These are phyloP conservation scores for Peterozyma xylosa DNA, from an alignment of 805 yeast genomes.

Conservation along the genomic window DNA sequence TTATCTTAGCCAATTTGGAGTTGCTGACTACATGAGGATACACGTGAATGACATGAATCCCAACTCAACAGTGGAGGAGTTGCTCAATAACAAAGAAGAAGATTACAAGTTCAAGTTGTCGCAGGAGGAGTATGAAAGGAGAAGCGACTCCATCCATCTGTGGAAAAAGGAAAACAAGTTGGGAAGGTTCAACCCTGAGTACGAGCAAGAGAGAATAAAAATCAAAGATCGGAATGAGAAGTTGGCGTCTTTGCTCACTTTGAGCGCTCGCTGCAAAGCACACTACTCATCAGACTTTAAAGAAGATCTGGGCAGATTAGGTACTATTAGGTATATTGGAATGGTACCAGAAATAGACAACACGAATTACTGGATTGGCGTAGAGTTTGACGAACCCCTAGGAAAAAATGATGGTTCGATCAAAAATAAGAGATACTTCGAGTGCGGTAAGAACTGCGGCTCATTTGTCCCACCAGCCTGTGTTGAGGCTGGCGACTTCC, in stretches of 20 bases:
- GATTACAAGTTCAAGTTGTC: conserved; percentile 38
- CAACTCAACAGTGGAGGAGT: conserved; percentile 33
- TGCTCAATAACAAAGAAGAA: conserved; percentile 20
- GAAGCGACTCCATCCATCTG: conserved; percentile 55
- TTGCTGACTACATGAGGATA: conserved; percentile 37
- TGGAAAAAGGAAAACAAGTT: conserved; percentile 69
- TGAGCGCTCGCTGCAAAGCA: conserved; percentile 50
- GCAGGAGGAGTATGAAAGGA: conserved; percentile 53
- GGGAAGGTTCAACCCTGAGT: conserved; percentile 66
- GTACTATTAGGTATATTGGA: conserved; percentile 68
- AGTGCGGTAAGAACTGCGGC: conserved; percentile 53
- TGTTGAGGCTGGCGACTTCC: conserved; percentile 65
- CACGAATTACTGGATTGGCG: conserved; percentile 66
- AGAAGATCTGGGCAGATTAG: conserved; percentile 49
- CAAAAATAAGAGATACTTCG: conserved; percentile 42
- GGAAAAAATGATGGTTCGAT: conserved; percentile 84
- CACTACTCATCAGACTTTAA: conserved; percentile 22
- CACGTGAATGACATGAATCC: conserved; percentile 53
- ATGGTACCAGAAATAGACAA: conserved; percentile 52
- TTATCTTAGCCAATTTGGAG: conserved; percentile 17
- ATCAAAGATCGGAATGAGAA: conserved; percentile 17
- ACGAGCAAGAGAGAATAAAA: conserved; percentile 20
- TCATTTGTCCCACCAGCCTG: conserved; percentile 66
- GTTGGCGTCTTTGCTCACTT: conserved; percentile 24
- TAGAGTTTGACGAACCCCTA: conserved; percentile 76